Evolutionary conservation across 768 basidiomycete species (phyloP).

Genomic region (Lyophyllum semitale): DNA sequence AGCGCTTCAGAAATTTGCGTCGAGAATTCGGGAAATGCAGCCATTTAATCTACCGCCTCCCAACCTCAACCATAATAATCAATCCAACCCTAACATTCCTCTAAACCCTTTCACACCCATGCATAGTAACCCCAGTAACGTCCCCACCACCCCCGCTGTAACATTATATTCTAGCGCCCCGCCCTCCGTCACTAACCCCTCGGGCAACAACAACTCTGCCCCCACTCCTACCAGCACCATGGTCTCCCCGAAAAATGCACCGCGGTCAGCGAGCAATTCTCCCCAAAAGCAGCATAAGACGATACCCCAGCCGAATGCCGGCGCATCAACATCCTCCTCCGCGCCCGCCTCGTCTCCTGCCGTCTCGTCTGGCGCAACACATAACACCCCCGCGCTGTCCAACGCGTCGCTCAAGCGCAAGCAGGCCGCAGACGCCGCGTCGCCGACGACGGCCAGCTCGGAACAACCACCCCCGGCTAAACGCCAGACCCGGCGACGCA

Average conservation of each 20-base stretch:
- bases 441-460: slow-evolving; percentile 48
- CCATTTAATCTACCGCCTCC: slow-evolving; percentile 20
- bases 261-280: slow-evolving; percentile 53
- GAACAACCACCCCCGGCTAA: slow-evolving; percentile 51
- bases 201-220: slow-evolving; percentile 24
- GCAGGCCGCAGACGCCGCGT: slow-evolving; percentile 41
- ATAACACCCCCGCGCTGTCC: slow-evolving; percentile 50
- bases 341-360: slow-evolving; percentile 32
- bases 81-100: slow-evolving; percentile 7
- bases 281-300: slow-evolving; percentile 68
- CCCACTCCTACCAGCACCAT: slow-evolving; percentile 29
- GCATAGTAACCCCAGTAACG: slow-evolving; percentile 19
- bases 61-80: slow-evolving; percentile 7
- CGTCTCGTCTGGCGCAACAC: slow-evolving; percentile 39
- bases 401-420: slow-evolving; percentile 61
- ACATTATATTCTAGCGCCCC: slow-evolving; percentile 55
- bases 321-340: slow-evolving; percentile 32
- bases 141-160: slow-evolving; percentile 31
- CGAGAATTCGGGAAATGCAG: slow-evolving; percentile 39
- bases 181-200: slow-evolving; percentile 47
- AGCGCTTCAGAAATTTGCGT: slow-evolving; percentile 41
- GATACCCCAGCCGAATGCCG: slow-evolving; percentile 35
- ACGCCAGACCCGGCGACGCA: slow-evolving; percentile 53
- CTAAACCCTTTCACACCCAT: slow-evolving; percentile 15
- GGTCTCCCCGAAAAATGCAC: slow-evolving; percentile 52